phyloP scores from a whole-genome alignment of 1,284 basidiomycete species.

The Anthracocystis walkeri region DNA sequence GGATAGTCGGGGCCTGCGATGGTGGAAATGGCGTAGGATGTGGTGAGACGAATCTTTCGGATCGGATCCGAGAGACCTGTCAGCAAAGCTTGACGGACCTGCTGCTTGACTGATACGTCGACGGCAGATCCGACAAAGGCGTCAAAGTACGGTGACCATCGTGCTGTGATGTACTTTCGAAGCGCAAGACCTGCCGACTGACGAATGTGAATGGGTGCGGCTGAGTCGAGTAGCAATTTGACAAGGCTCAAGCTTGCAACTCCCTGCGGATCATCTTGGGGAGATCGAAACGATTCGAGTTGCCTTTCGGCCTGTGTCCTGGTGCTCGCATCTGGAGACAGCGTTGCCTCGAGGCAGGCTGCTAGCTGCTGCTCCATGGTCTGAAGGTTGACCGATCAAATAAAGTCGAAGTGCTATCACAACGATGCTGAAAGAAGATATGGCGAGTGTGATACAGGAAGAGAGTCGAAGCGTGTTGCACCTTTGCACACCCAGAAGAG shows the following conservation, averaged over 20 bases:
- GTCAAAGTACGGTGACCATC: constrained; percentile 65
- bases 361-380: constrained; percentile 52
- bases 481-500: background rate
- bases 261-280: constrained; percentile 35
- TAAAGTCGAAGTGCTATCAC: background rate
- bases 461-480: background rate
- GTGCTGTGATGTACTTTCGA: constrained; percentile 58
- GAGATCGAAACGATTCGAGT: constrained; percentile 39
- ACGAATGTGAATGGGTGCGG: constrained; percentile 42
- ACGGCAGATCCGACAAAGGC: constrained; percentile 47
- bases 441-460: background rate
- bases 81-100: constrained; percentile 55
- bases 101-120: constrained; percentile 53
- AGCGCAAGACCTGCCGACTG: constrained; percentile 63
- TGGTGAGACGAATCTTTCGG: constrained; percentile 59
- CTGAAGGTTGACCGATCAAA: background rate
- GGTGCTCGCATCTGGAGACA: constrained; percentile 40
- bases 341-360: constrained; percentile 47
- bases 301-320: constrained; percentile 48
- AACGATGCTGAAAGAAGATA: background rate
- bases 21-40: constrained; percentile 58
- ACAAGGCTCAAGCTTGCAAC: constrained; percentile 43
- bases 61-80: constrained; percentile 49
- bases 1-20: constrained; percentile 66
- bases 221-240: constrained; percentile 34